phyloP scores from a whole-genome alignment of 345 rosid species.

The Kernera saxatilis region DNA sequence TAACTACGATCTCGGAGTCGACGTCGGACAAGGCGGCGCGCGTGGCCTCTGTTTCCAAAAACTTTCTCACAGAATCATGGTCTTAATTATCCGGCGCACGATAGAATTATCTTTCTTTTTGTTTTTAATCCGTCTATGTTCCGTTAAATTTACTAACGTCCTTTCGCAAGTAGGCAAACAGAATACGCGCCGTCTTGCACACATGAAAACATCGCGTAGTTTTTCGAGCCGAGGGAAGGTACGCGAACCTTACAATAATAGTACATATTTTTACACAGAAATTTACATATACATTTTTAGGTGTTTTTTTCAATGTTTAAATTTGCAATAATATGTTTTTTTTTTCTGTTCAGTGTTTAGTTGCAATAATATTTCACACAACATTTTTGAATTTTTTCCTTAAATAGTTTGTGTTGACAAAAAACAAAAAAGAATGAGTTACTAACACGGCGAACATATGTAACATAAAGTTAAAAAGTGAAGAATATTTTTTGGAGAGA shows the following conservation, averaged over 20 bases:
- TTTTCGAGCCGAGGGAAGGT: neutral
- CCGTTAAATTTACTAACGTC: neutral
- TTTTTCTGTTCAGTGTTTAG: neutral
- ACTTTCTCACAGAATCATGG: too few relatives aligned
- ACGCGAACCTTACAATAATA: neutral
- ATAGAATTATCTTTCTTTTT: neutral
- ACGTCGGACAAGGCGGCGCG: slow-evolving; percentile 15
- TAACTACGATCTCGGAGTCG: neutral
- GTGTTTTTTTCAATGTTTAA: neutral
- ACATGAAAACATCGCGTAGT: slow-evolving; percentile 9
- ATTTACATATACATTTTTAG: neutral
- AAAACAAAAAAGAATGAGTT: too few relatives aligned
- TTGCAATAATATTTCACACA: neutral
- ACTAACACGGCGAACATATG: too few relatives aligned
- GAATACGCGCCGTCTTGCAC: slow-evolving; percentile 1
- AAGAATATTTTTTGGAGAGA: too few relatives aligned
- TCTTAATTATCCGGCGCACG: neutral
- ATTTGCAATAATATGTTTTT: too few relatives aligned
- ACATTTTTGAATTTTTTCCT: neutral
- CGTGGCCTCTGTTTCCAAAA: slow-evolving; percentile 35
- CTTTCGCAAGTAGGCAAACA: neutral
- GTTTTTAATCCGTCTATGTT: neutral
- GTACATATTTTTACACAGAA: neutral
- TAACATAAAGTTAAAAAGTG: too few relatives aligned
- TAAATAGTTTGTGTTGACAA: neutral